phyloP scores from a whole-genome alignment of 352 stramenopile genomes.

The Proteromonas lacertae region DNA sequence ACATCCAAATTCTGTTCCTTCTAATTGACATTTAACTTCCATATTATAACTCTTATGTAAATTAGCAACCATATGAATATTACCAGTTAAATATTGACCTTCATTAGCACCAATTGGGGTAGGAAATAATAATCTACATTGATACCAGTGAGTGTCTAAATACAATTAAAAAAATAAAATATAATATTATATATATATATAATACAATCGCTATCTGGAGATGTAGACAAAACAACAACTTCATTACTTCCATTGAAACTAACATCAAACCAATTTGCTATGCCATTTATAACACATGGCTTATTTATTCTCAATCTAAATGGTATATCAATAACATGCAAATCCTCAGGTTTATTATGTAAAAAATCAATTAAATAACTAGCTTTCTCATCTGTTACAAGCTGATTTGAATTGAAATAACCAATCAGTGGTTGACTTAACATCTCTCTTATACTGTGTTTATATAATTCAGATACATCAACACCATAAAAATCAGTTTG shows the following conservation, averaged over 20 bases:
- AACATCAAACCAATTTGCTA: slow-evolving; percentile 77
- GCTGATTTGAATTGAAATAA: slow-evolving; percentile 26
- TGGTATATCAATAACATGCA: slow-evolving; percentile 43
- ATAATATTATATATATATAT: slow-evolving; percentile 11
- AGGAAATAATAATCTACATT: slow-evolving; percentile 51
- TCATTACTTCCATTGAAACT: slow-evolving; percentile 42
- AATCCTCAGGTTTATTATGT: slow-evolving; percentile 23
- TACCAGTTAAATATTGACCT: slow-evolving; percentile 37
- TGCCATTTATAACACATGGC: slow-evolving; percentile 42
- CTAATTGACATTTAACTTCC: slow-evolving; percentile 26
- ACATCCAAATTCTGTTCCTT: slow-evolving; percentile 37
- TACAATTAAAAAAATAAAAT: slow-evolving; percentile 13
- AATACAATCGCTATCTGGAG: slow-evolving; percentile 16
- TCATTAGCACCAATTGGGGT: slow-evolving; percentile 52
- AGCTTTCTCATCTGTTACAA: slow-evolving; percentile 10
- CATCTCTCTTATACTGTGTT: slow-evolving; percentile 39
- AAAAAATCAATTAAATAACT: slow-evolving; percentile 44
- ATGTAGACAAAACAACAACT: slow-evolving; percentile 33
- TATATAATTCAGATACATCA: slow-evolving; percentile 34
- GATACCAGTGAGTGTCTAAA: slow-evolving; percentile 44
- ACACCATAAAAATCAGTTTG: slow-evolving; percentile 62
- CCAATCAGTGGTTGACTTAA: slow-evolving; percentile 71
- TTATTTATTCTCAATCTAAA: slow-evolving; percentile 31
- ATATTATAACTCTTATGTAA: slow-evolving; percentile 81
- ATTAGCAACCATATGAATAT: slow-evolving; percentile 56